phyloP scores from a whole-genome alignment of 495 filamentous ascomycete species.

The Ascobolus immersus region DNA sequence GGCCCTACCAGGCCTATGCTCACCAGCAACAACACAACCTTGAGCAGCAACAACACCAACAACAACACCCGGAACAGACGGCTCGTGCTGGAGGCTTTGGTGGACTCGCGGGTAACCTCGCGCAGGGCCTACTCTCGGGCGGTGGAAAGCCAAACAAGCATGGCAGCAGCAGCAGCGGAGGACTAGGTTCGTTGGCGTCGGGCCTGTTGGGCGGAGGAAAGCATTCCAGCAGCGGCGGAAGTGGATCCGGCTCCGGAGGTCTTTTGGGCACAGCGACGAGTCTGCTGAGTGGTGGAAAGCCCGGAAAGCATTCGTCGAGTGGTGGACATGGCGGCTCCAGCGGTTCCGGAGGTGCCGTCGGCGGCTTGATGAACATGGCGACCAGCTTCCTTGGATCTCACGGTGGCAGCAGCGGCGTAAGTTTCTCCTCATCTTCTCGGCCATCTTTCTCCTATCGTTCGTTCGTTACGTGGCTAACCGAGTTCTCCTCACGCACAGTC shows the following conservation, averaged over 20 bases:
- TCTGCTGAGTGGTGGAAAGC: constrained; percentile 9
- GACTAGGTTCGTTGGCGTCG: constrained; percentile 5
- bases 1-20: constrained; percentile 4
- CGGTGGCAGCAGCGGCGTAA: not conserved
- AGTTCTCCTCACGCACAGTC: constrained; percentile 1
- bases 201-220: constrained; percentile 11
- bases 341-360: not conserved
- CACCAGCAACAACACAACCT: constrained; percentile 3
- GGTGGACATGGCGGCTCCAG: not conserved
- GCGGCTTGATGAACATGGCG: not conserved
- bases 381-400: not conserved
- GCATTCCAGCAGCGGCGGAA: not conserved
- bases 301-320: constrained; percentile 3
- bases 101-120: constrained; percentile 10
- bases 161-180: constrained; percentile 5
- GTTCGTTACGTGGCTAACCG: not conserved
- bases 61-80: constrained; percentile 5
- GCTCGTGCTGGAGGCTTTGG: constrained; percentile 10
- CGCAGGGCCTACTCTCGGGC: constrained; percentile 6
- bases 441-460: too few relatives aligned
- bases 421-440: not conserved
- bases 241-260: constrained; percentile 3
- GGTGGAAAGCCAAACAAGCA: constrained; percentile 7
- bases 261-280: constrained; percentile 5
- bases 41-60: constrained; percentile 7